Percentiles rank a stretch among this genome's conserved stretches.
These are phyloP conservation scores for Oehlia diaphana DNA, from an alignment of 192 early-diverging fungal genomes.

Conservation along the genomic window DNA sequence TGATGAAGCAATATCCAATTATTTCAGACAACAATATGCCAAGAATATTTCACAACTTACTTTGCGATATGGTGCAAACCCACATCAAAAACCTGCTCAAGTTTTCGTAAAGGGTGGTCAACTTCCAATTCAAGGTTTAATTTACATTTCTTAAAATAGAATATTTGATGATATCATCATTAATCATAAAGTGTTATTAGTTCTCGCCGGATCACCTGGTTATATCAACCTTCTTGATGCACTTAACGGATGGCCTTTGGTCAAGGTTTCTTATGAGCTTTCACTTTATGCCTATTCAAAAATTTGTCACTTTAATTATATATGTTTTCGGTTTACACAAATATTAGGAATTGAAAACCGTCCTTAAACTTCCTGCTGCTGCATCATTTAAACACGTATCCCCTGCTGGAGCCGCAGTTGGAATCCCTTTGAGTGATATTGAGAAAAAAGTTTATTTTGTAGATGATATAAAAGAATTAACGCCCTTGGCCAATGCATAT, in stretches of 20 bases:
- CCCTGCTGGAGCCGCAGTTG: conserved; percentile 97
- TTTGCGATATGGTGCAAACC: conserved; percentile 97
- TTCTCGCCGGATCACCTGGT: conserved; percentile 91
- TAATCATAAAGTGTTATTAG: conserved; percentile 35
- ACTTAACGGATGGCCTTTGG: conserved; percentile 94
- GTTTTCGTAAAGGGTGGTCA: conserved; percentile 77
- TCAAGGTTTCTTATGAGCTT: conserved; percentile 57
- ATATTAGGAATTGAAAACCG: conserved; percentile 70
- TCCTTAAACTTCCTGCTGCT: conserved; percentile 88
- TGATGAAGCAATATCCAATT: conserved; percentile 91
- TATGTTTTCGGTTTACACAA: background rate
- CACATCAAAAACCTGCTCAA: conserved; percentile 97
- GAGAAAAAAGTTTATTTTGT: conserved; percentile 93
- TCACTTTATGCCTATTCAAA: background rate
- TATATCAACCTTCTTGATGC: conserved; percentile 99
- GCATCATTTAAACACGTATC: conserved; percentile 99
- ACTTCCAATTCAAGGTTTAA: conserved; percentile 73
- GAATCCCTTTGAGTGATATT: conserved; percentile 69
- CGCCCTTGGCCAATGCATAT: conserved; percentile 90
- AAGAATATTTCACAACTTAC: conserved; percentile 72
- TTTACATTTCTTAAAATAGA: background rate
- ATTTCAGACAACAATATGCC: conserved; percentile 92
- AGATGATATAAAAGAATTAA: conserved; percentile 77
- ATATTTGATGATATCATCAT: background rate
- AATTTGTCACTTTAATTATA: background rate